phyloP scores from a whole-genome alignment of 2,329 filamentous ascomycete species.

The Emergomyces africanus region DNA sequence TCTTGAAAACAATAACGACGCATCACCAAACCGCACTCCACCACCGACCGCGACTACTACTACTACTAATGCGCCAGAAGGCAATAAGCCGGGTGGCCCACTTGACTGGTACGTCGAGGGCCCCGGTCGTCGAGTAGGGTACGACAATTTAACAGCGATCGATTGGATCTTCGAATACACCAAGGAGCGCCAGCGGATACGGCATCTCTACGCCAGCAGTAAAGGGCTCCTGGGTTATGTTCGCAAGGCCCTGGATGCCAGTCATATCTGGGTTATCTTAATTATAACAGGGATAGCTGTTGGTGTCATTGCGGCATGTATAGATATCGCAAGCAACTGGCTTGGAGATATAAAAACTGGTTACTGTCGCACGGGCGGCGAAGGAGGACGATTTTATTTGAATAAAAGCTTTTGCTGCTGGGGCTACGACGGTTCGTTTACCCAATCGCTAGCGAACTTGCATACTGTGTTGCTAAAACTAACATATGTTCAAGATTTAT shows the following conservation, averaged over 20 bases:
- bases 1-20: conserved; percentile 11
- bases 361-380: conserved; percentile 63
- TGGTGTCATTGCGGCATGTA: conserved; percentile 71
- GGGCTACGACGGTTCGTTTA: conserved; percentile 55
- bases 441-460: background rate
- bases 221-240: conserved; percentile 60
- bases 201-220: conserved; percentile 58
- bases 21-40: background rate
- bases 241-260: conserved; percentile 64
- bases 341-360: conserved; percentile 84
- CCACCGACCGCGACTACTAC: conserved; percentile 5
- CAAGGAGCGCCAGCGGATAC: conserved; percentile 79
- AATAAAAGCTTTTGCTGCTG: conserved; percentile 88
- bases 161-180: conserved; percentile 99
- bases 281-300: conserved; percentile 75
- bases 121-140: conserved; percentile 77
- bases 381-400: conserved; percentile 80
- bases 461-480: conserved; percentile 1
- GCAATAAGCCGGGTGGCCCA: conserved; percentile 28
- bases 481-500: conserved; percentile 39
- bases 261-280: conserved; percentile 84
- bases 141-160: conserved; percentile 93
- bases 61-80: conserved; percentile 15
- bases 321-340: conserved; percentile 88
- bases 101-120: conserved; percentile 83